Percentiles rank a stretch among this genome's conserved stretches.
phyloP scores from a whole-genome alignment of 2,329 filamentous ascomycete species.

The Didymella pomorum region DNA sequence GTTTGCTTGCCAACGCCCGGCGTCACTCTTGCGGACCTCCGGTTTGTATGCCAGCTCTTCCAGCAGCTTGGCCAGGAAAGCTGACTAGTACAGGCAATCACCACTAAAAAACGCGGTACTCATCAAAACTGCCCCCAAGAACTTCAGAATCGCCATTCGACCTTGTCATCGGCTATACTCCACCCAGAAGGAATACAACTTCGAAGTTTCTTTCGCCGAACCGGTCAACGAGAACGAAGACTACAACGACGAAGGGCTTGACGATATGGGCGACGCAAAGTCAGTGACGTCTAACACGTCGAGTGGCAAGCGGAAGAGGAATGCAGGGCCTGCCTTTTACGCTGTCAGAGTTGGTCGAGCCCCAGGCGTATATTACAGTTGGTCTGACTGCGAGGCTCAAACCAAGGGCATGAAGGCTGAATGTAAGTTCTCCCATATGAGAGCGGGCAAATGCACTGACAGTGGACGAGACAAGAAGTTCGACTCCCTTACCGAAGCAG shows the following conservation, averaged over 20 bases:
- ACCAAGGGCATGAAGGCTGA: constrained; percentile 64
- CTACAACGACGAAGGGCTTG: constrained; percentile 6
- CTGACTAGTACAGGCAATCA: constrained; percentile 9
- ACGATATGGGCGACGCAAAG: constrained; percentile 28
- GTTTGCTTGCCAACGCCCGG: constrained; percentile 9
- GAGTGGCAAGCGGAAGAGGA: constrained; percentile 63
- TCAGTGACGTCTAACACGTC: constrained; percentile 41
- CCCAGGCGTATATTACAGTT: constrained; percentile 70
- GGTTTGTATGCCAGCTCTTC: constrained; percentile 15
- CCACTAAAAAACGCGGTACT: neutral
- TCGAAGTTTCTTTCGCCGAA: constrained; percentile 6
- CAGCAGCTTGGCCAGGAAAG: constrained; percentile 2
- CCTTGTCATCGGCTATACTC: neutral
- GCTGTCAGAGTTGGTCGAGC: constrained; percentile 67
- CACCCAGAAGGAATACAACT: neutral
- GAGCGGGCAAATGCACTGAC: constrained; percentile 5
- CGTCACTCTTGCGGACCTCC: constrained; percentile 13
- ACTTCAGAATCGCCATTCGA: neutral
- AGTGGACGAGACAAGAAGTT: constrained; percentile 77
- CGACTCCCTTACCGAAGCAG: constrained; percentile 74
- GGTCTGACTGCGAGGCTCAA: constrained; percentile 68
- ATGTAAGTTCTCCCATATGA: constrained; percentile 36
- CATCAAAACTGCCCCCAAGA: neutral
- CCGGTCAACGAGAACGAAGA: neutral
- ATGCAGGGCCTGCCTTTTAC: constrained; percentile 64